Evolutionary conservation across 2,329 filamentous ascomycete species (phyloP).

Genomic region (Erysiphe pulchra): DNA sequence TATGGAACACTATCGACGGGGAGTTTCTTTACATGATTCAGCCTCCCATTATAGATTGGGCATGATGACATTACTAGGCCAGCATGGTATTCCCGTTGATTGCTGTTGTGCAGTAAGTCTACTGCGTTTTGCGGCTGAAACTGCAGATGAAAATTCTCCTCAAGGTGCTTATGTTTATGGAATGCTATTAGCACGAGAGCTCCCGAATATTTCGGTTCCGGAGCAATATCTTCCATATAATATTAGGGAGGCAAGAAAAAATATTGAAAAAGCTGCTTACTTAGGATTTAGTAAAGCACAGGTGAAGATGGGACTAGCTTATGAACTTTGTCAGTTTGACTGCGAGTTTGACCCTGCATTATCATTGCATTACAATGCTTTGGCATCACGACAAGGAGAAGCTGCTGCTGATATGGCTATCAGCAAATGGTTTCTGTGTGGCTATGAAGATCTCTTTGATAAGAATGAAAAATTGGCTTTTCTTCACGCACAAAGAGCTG

Average conservation of each 20-base stretch:
- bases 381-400: conserved; percentile 79
- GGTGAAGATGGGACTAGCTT: conserved; percentile 87
- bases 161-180: conserved; percentile 90
- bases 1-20: conserved; percentile 68
- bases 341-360: conserved; percentile 87
- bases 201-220: conserved; percentile 74
- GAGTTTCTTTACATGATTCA: conserved; percentile 59
- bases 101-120: conserved; percentile 53
- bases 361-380: conserved; percentile 83
- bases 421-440: conserved; percentile 96
- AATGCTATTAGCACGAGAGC: conserved; percentile 73
- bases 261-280: conserved; percentile 90
- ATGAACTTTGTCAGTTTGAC: conserved; percentile 77
- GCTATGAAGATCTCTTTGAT: conserved; percentile 70
- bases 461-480: conserved; percentile 93
- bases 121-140: conserved; percentile 60
- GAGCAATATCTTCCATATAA: conserved; percentile 44
- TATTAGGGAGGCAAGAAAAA: conserved; percentile 48
- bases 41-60: conserved; percentile 68
- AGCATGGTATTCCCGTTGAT: conserved; percentile 74
- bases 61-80: conserved; percentile 91
- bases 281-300: conserved; percentile 91
- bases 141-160: conserved; percentile 83
- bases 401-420: conserved; percentile 86
- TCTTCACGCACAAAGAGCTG: conserved; percentile 70